Percentiles rank a stretch among this genome's conserved stretches.
phyloP scores from a whole-genome alignment of 441 rosid genomes.

The Arabidopsis hybrid region DNA sequence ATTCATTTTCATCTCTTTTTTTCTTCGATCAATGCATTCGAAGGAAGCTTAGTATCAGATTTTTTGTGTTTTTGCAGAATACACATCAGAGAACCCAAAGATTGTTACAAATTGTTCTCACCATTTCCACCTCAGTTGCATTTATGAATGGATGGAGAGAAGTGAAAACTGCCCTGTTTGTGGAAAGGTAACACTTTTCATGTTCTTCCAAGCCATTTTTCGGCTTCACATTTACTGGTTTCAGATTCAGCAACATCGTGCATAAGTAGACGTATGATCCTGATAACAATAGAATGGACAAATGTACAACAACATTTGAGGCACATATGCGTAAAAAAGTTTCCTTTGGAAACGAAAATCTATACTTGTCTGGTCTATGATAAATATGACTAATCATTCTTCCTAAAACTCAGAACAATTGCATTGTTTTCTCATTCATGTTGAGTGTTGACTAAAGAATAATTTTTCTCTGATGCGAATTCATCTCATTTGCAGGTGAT shows the following conservation, averaged over 20 bases:
- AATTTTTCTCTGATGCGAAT: not conserved
- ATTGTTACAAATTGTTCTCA: constrained; percentile 72
- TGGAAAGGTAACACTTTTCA: constrained; percentile 63
- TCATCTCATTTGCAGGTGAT: constrained; percentile 36
- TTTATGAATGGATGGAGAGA: constrained; percentile 88
- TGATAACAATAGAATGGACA: constrained; percentile 9
- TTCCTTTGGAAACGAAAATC: not conserved
- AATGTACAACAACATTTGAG: not conserved
- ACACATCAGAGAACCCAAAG: constrained; percentile 75
- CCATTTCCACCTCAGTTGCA: constrained; percentile 81
- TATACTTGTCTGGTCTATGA: not conserved
- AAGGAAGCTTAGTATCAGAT: not conserved
- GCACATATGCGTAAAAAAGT: not conserved
- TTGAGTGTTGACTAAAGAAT: constrained; percentile 8
- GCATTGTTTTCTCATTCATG: constrained; percentile 24
- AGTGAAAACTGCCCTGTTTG: constrained; percentile 81
- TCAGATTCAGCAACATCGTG: not conserved
- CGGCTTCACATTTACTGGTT: not conserved
- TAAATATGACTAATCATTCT: not conserved
- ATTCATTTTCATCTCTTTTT: constrained; percentile 22
- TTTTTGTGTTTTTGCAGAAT: constrained; percentile 52
- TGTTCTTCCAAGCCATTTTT: constrained; percentile 21
- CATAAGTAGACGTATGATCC: constrained; percentile 13
- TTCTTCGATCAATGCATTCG: not conserved
- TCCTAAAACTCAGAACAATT: constrained; percentile 15